Base-by-base conservation (phyloP, 1,284 basidiomycete species). In the Caloboletus firmus region DNA sequence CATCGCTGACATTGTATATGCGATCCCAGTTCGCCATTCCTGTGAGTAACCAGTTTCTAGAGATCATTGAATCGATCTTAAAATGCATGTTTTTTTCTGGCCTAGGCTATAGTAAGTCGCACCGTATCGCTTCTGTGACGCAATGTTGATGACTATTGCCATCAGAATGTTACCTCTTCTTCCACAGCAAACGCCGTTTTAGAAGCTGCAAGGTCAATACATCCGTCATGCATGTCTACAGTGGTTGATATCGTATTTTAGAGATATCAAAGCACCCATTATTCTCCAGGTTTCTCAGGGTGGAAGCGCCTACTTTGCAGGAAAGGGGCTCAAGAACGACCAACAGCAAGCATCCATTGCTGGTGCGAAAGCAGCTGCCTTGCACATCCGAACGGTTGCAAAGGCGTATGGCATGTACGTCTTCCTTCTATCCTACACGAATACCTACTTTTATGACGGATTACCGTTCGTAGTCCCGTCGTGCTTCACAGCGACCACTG, bases 401-500 rank as follows among this genome's bases (percentile, higher is more conserved):
- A 93, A 93, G 70, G 79, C 79, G 9, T 97, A 95, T 72, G 93
- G 94, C 76, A 83, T 96, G 90, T 93, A 75, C 65, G 91, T 84
- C 45, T 49, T 13, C 45, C 56, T 43, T 58, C 24, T 15, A 8
- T 46, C 45, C 39, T 18, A 11, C 24, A 17, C 13, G 20, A 42
- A 41, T 35, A 26, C 37, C 32, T 18, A 12, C 39, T 39, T 40
- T 52, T 3, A 52, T 28, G 46, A 43, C 40, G 11, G 42, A 39
- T 32, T 10, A 49, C 22, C 18, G 52, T 58, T 20, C 55, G 3
- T 61, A 93, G 91, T 59, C 97, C 97, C 65, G 97, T 99, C 67
- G 84, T 99, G 61, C 81, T 99, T 71, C 97, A 99, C 87, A 93
- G 93, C 60, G 97, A 99, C 77, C 97, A 99, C 80, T 99, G 97